These are phyloP conservation scores for Crassisporium funariophilum DNA, from an alignment of 768 basidiomycete species.

Conservation along the genomic window DNA sequence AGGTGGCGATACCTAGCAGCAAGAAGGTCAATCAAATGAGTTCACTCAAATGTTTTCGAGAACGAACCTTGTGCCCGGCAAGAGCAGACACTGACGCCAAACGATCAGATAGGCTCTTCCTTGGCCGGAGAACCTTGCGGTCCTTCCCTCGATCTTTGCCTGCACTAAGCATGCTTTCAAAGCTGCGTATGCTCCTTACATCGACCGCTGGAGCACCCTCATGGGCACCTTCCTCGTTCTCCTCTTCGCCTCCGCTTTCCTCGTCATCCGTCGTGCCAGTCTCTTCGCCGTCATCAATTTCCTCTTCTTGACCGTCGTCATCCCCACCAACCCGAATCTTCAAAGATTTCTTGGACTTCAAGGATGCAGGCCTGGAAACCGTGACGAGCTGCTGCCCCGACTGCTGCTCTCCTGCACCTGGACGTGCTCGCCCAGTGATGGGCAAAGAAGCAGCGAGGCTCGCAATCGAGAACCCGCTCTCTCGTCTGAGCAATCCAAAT, in stretches of 20 bases:
- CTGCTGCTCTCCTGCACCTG: conserved; percentile 36
- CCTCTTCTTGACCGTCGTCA: conserved; percentile 38
- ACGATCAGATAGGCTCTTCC: conserved; percentile 81
- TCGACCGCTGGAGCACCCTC: conserved; percentile 47
- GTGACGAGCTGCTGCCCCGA: conserved; percentile 48
- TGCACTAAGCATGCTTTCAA: conserved; percentile 81
- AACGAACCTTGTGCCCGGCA: conserved; percentile 33
- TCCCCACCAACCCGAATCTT: conserved; percentile 38
- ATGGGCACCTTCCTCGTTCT: conserved; percentile 33
- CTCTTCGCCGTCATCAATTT: conserved; percentile 41
- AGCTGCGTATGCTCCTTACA: conserved; percentile 78
- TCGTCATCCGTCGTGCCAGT: conserved; percentile 41
- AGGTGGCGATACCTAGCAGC: conserved; percentile 29
- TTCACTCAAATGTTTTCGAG: background rate
- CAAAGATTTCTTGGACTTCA: conserved; percentile 17
- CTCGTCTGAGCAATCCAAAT: conserved; percentile 71
- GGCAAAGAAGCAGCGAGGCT: conserved; percentile 66
- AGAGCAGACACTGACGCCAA: conserved; percentile 76
- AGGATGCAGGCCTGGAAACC: conserved; percentile 45
- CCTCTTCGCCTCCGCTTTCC: conserved; percentile 24
- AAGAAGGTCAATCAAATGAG: background rate
- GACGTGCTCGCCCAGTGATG: conserved; percentile 45
- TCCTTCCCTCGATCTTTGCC: conserved; percentile 28
- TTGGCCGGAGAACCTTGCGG: conserved; percentile 22
- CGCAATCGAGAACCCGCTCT: conserved; percentile 83